Evolutionary conservation across 352 stramenopile genomes (phyloP), one percentile per base, ranked within the genome.

Genomic region (Globisporangium okanoganense): DNA sequence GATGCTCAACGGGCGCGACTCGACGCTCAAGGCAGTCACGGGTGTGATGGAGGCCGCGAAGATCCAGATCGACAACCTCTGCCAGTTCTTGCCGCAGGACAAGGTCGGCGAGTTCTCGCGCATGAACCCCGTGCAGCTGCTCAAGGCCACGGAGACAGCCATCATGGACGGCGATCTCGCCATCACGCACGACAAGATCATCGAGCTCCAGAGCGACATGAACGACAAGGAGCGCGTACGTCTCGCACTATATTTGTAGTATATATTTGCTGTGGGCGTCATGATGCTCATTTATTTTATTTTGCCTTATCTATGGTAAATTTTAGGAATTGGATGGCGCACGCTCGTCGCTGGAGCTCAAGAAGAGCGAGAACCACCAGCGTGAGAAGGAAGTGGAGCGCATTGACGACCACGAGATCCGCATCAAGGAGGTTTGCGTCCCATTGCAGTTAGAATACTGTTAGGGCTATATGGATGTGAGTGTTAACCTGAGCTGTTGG

Each of bases 51-150:
- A 87, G 40, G 66, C 76, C 16, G 76, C 91, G n/a, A 85, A 94
- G 38, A 99, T 99, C 62, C 84, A 97, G 62, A 96, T 99, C 68
- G 94, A 98, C 72, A 99, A 99, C 66, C 79, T 99, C 35, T 99
- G 97, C 61, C 98, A 98, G 48, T 99, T 99, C 65, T 70, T 99
- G 24, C 97, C 97, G 2, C 97, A 99, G 71, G 97, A 99, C 66
- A 97, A 97, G 70, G 97, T 96, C 18, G 85, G 87, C 54, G 85
- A 96, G 65, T 96, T 96, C 56, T 92, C 87, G n/a, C 75, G 82
- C 33, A 93, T 96, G 84, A 95, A 92, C 55, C 58, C 82, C 0
- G 71, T 83, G 45, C 72, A 88, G 66, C 70, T 96, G 43, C 67
- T 96, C 2, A 82, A 82, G n/a, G 85, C 85, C 2, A 96, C 87